These are phyloP conservation scores for Pythium sukuiense DNA, from an alignment of 352 stramenopile genomes.

Conservation along the genomic window DNA sequence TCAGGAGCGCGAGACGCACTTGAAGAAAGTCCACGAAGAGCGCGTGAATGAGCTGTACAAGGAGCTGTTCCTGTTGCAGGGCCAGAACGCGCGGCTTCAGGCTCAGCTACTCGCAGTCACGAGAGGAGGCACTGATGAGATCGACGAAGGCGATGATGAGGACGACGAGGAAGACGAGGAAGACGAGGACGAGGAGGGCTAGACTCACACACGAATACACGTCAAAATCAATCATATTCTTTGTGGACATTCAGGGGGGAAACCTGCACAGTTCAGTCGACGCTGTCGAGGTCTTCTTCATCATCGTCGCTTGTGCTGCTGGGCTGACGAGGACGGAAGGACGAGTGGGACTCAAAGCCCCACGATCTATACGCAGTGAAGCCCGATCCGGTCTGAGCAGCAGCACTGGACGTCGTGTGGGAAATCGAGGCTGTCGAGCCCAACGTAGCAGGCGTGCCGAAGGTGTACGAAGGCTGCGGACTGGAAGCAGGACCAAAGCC, in stretches of 20 bases:
- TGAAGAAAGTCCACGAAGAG: conserved; percentile 34
- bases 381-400: not conserved
- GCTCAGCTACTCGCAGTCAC: conserved; percentile 2
- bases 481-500: not conserved
- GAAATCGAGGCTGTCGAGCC: not conserved
- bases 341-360: not conserved
- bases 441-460: not conserved
- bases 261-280: conserved; percentile 39
- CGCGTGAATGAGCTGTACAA: conserved; percentile 33
- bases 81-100: conserved; percentile 33
- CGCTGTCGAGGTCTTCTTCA: conserved; percentile 59
- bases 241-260: not conserved
- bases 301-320: conserved; percentile 39
- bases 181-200: not conserved
- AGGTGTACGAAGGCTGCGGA: not conserved
- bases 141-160: conserved; percentile 2
- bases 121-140: not conserved
- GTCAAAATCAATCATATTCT: not conserved
- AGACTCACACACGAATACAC: not conserved
- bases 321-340: conserved; percentile 21
- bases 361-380: not conserved
- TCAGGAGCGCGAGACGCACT: conserved; percentile 17
- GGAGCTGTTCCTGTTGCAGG: conserved; percentile 43
- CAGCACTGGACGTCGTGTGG: not conserved
- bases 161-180: not conserved